These are phyloP conservation scores for Blastocystis sp. DNA, from an alignment of 352 stramenopile genomes.

Conservation along the genomic window DNA sequence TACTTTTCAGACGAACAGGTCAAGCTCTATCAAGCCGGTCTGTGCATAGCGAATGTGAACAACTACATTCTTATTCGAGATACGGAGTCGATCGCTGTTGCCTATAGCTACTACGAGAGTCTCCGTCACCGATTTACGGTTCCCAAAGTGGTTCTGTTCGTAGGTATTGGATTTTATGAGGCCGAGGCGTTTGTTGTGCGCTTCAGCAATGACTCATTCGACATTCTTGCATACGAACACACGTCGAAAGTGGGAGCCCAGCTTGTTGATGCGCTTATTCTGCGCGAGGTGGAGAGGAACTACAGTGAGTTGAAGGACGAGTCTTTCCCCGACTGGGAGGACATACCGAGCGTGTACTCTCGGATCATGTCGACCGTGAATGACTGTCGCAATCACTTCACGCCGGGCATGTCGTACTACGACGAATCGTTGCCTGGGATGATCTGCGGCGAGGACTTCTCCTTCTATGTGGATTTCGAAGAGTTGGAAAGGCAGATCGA, in stretches of 20 bases:
- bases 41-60: not conserved
- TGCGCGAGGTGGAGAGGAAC: not conserved
- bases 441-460: not conserved
- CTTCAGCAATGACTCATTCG: not conserved
- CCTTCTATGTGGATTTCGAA: not conserved
- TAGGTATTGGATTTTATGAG: not conserved
- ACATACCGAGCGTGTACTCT: not conserved
- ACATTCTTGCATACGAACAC: not conserved
- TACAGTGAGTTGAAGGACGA: not conserved
- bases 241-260: not conserved
- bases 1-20: slow-evolving; percentile 27
- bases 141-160: not conserved
- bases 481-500: not conserved
- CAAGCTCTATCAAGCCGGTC: not conserved
- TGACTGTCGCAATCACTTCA: not conserved
- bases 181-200: not conserved
- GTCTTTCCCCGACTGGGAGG: not conserved
- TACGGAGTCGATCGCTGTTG: not conserved
- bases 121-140: not conserved
- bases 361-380: not conserved
- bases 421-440: not conserved
- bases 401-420: not conserved
- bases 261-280: not conserved
- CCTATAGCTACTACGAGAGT: slow-evolving; percentile 3
- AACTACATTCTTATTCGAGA: slow-evolving; percentile 39